Percentiles rank a stretch among this genome's conserved stretches.
Conservation (phyloP, 352 stramenopile genomes). For the Globisporangium abappressorium region DNA sequence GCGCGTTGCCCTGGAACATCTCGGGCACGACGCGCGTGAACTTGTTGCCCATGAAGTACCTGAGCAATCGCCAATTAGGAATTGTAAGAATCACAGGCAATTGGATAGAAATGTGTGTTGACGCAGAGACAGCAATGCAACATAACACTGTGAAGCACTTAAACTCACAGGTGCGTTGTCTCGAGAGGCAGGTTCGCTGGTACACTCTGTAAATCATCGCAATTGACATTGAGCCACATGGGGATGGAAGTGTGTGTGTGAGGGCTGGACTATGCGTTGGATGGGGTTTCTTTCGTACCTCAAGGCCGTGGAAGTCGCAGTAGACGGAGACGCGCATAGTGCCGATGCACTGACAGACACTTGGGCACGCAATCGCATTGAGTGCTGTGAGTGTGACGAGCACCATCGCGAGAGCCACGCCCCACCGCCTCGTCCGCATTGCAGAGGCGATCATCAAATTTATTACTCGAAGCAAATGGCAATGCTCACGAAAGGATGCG, state of each 20-base stretch:
- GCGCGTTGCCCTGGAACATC: slow-evolving; percentile 64
- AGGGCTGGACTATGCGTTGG: neutral
- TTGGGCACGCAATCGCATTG: slow-evolving; percentile 28
- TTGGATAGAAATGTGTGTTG: neutral
- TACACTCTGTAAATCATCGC: slow-evolving; percentile 28
- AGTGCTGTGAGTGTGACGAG: neutral
- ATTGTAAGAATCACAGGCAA: too few species aligned
- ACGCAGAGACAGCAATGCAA: neutral
- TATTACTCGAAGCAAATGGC: neutral
- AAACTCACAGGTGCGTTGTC: slow-evolving; percentile 64
- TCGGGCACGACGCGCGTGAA: slow-evolving; percentile 56
- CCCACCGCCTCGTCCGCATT: neutral
- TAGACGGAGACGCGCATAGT: slow-evolving; percentile 64
- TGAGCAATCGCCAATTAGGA: slow-evolving; percentile 14
- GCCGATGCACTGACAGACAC: slow-evolving; percentile 62
- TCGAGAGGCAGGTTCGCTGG: slow-evolving; percentile 58
- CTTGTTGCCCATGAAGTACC: slow-evolving; percentile 69
- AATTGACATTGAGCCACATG: neutral
- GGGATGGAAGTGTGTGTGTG: neutral
- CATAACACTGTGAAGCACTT: neutral
- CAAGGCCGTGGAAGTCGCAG: slow-evolving; percentile 68
- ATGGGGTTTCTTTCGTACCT: slow-evolving; percentile 25
- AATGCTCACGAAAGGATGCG: neutral
- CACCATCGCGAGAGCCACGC: neutral
- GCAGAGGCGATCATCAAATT: neutral